These are phyloP conservation scores for Polyporus tsugae DNA, from an alignment of 1,284 basidiomycete species.

Conservation along the genomic window DNA sequence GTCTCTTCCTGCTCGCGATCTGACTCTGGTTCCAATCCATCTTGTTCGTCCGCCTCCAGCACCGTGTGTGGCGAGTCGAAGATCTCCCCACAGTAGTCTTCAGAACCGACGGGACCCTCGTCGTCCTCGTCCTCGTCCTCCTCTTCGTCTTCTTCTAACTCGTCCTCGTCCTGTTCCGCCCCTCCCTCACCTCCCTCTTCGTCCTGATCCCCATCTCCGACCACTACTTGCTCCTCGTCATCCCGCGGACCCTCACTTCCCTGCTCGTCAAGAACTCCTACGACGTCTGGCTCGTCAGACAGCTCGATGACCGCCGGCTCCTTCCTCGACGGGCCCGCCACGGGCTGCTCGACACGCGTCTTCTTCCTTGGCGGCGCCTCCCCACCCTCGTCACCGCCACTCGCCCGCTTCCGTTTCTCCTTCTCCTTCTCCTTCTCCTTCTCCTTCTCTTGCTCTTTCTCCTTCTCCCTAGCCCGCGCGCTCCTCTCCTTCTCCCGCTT, in stretches of 20 bases:
- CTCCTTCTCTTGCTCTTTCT: slow-evolving; percentile 3
- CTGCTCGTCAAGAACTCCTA: not conserved
- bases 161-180: not conserved
- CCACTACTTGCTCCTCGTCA: not conserved
- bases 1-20: slow-evolving; percentile 14
- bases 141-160: not conserved
- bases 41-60: not conserved
- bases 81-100: slow-evolving; percentile 29
- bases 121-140: slow-evolving; percentile 15
- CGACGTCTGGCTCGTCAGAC: not conserved
- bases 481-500: not conserved
- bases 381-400: not conserved
- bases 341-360: slow-evolving; percentile 9
- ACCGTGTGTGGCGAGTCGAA: slow-evolving; percentile 11
- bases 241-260: not conserved
- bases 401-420: slow-evolving; percentile 18
- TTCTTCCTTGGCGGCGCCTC: slow-evolving; percentile 25
- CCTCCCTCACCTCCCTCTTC: not conserved
- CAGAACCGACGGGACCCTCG: slow-evolving; percentile 13
- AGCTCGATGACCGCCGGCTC: not conserved
- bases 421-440: not conserved
- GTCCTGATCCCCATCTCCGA: slow-evolving; percentile 8
- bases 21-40: not conserved
- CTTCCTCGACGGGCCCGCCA: slow-evolving; percentile 8
- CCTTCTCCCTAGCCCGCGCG: not conserved